A percentile compares a stretch with the other conserved stretches of the same genome.
Evolutionary conservation across 2,329 filamentous ascomycete genomes (phyloP).

Genomic region (Torrubiella hemipterigena): DNA sequence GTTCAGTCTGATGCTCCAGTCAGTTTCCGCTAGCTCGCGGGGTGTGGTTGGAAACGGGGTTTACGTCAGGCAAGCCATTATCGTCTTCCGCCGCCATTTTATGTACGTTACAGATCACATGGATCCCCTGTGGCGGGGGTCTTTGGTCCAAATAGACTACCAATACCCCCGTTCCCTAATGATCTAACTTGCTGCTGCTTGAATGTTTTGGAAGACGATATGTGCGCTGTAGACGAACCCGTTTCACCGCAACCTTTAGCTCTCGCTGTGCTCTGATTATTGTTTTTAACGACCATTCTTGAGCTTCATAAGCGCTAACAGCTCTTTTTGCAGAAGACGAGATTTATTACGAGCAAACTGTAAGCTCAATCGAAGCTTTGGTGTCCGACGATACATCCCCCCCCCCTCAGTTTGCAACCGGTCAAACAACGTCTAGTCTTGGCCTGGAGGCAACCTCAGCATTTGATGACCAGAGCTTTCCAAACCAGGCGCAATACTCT

Average conservation of each 20-base stretch:
- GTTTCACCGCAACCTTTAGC: no score
- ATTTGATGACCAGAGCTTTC: no score
- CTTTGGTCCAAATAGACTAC: constrained; percentile 29
- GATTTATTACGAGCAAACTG: constrained; percentile 48
- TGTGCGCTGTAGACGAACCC: constrained; percentile 43
- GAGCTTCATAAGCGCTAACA: constrained; percentile 2
- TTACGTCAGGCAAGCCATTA: constrained; percentile 55
- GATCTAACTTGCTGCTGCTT: constrained; percentile 17
- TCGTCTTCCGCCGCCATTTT: constrained; percentile 50
- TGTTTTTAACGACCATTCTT: constrained; percentile 10
- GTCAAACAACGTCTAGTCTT: no score
- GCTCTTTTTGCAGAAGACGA: constrained; percentile 44
- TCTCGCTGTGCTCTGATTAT: no score
- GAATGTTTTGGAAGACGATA: constrained; percentile 46
- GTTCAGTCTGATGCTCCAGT: no score
- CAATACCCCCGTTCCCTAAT: constrained; percentile 23
- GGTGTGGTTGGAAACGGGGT: no score
- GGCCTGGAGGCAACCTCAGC: no score
- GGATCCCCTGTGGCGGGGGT: constrained; percentile 17
- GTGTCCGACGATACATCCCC: constrained; percentile 47
- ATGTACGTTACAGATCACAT: constrained; percentile 51
- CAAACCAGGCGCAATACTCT: no score
- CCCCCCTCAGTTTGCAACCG: no score
- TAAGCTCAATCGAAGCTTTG: constrained; percentile 53
- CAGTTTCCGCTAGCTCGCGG: no score